Evolutionary conservation across 2,329 filamentous ascomycete genomes (phyloP), one percentile per base, ranked within the genome.

Genomic region (Colletotrichum eleusines): DNA sequence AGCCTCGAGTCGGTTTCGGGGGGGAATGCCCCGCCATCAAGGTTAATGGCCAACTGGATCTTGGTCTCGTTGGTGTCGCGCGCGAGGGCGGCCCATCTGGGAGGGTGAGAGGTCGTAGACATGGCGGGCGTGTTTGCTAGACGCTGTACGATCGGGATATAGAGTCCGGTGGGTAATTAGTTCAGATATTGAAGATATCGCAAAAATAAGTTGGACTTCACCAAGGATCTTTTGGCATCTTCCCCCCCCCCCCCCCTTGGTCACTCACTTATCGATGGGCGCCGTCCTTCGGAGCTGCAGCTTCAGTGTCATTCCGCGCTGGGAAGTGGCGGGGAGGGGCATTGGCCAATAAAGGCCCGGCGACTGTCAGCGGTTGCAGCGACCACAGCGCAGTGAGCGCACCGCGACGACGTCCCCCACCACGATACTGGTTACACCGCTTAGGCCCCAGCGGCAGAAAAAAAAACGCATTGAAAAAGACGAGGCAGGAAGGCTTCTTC

Each of bases 21-120:
- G 33, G 92, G 90, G 79, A 94, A 92, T 51, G 86, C 86, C 77
- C 95, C 96, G 79, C 96, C 96, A 82, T 99, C 96, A 72, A 99
- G 89, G 83, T 96, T 97, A 76, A 99, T 87, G 48, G 94, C 93
- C 74, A 98, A 87, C 80, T 96, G 91, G 81, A 99, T 97, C 81
- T 97, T 97, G 80, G 96, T 99, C 86, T 99, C 96, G 85, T 98
- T 98, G 78, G 96, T 99, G 82, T 95, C 92, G 80, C 96, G 94
- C 74, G 92, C 90, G 76, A 98, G 85, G 65, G 91, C 89, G 61
- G 94, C 91, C 81, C 91, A 94, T 79, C 95, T 92, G 53, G 82
- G 78, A 63, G 66, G 54, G 44, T 71, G 50, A 35, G 72, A 58
- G 35, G 54, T 68, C 18, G 72, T 58, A 16, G 71, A 68, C 71